Evolutionary conservation across 106 monocot species (phyloP).

Genomic region (Cymbidium sinense): DNA sequence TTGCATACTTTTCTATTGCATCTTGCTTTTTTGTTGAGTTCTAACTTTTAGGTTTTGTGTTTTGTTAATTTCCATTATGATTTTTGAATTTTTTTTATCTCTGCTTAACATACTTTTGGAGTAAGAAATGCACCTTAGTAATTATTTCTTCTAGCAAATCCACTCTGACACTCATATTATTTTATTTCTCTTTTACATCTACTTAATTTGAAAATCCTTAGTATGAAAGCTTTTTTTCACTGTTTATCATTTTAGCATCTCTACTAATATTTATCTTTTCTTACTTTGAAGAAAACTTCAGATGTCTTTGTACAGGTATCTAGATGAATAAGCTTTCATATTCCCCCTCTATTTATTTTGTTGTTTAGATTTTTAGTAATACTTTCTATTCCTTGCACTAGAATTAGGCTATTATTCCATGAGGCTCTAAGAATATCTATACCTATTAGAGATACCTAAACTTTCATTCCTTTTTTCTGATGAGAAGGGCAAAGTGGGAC

Average conservation of each 20-base stretch:
- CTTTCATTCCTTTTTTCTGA: constrained; percentile 30
- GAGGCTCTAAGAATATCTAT: background rate
- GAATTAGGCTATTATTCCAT: background rate
- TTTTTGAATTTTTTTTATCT: background rate
- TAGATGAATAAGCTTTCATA: background rate
- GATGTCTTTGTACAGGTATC: constrained; percentile 88
- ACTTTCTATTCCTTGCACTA: background rate
- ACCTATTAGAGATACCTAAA: background rate
- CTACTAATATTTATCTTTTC: constrained; percentile 16
- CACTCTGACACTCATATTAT: background rate
- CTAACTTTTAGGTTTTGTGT: background rate
- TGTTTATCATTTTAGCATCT: background rate
- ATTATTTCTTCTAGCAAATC: no score
- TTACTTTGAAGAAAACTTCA: constrained; percentile 79
- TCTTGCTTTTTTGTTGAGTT: background rate
- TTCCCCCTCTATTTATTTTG: constrained; percentile 1
- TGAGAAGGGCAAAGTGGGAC: constrained; percentile 56
- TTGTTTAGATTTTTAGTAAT: background rate
- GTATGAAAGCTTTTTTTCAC: background rate
- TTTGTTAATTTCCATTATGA: background rate
- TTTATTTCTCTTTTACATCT: background rate
- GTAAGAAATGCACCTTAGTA: background rate
- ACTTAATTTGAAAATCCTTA: background rate
- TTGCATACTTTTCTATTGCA: background rate
- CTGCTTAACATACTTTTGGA: background rate